A percentile compares a stretch with the other conserved stretches of the same genome.
phyloP scores from a whole-genome alignment of 225 moss, liverwort and hornwort genomes.

The Polytrichum formosum region DNA sequence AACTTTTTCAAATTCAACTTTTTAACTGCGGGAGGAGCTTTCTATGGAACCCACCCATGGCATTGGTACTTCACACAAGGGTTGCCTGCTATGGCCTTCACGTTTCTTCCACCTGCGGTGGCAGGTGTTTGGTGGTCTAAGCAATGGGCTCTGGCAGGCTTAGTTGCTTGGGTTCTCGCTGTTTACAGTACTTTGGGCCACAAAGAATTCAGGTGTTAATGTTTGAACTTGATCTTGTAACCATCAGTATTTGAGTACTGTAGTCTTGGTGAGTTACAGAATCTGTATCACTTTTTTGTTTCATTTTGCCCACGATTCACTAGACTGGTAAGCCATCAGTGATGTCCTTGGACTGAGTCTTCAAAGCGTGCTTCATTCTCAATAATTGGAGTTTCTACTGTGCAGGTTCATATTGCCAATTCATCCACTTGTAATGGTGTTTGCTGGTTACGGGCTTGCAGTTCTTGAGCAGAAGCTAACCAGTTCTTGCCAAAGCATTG shows the following conservation, averaged over 20 bases:
- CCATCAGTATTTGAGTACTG: neutral
- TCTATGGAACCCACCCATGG: slow-evolving; percentile 94
- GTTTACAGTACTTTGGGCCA: slow-evolving; percentile 85
- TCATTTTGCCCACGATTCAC: too few relatives aligned
- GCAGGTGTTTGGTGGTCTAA: slow-evolving; percentile 79
- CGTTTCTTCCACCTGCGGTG: slow-evolving; percentile 73
- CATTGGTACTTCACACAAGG: slow-evolving; percentile 99
- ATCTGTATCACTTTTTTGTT: too few relatives aligned
- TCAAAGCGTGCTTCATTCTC: too few relatives aligned
- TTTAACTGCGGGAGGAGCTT: slow-evolving; percentile 69
- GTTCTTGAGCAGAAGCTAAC: slow-evolving; percentile 56
- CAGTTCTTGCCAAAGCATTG: slow-evolving; percentile 29
- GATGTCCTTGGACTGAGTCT: too few relatives aligned
- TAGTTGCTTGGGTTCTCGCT: slow-evolving; percentile 77
- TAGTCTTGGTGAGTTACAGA: too few relatives aligned
- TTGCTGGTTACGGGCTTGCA: slow-evolving; percentile 85
- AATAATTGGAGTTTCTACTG: neutral
- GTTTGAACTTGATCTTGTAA: neutral
- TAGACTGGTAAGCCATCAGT: too few relatives aligned
- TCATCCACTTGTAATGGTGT: slow-evolving; percentile 88
- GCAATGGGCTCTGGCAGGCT: slow-evolving; percentile 63
- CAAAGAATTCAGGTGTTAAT: slow-evolving; percentile 87
- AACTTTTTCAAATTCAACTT: slow-evolving; percentile 94
- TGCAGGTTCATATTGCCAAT: slow-evolving; percentile 91
- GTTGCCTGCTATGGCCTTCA: slow-evolving; percentile 79